Percentiles rank a stretch among this genome's conserved stretches.
These are phyloP conservation scores for Alectoria sarmentosa DNA, from an alignment of 495 filamentous ascomycete genomes.

Conservation along the genomic window DNA sequence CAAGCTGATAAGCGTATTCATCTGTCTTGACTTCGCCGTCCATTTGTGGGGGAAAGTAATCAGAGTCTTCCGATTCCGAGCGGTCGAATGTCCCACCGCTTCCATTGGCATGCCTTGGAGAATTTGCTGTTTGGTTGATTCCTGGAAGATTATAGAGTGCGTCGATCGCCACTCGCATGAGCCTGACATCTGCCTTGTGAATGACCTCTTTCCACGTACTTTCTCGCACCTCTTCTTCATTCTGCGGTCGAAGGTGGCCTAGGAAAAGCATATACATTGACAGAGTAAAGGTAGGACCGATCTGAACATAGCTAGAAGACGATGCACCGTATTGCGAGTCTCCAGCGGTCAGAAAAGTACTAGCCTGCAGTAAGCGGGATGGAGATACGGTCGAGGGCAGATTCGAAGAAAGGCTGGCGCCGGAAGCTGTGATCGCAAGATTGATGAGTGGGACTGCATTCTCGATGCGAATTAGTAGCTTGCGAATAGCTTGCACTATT, in stretches of 20 bases:
- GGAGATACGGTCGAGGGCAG: constrained; percentile 81
- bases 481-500: constrained; percentile 70
- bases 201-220: constrained; percentile 97
- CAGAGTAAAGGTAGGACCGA: constrained; percentile 81
- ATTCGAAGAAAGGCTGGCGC: constrained; percentile 71
- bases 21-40: constrained; percentile 46
- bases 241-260: constrained; percentile 61
- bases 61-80: not conserved
- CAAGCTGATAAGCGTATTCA: constrained; percentile 83
- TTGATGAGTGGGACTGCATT: constrained; percentile 91
- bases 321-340: constrained; percentile 74
- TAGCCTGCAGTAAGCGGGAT: constrained; percentile 86
- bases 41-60: constrained; percentile 30
- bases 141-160: constrained; percentile 28
- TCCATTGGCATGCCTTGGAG: constrained; percentile 11
- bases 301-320: constrained; percentile 60
- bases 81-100: not conserved
- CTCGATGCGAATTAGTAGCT: constrained; percentile 72
- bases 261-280: constrained; percentile 97
- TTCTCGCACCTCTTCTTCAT: constrained; percentile 59
- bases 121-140: not conserved
- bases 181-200: constrained; percentile 82
- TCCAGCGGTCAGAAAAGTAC: constrained; percentile 81
- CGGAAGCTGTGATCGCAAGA: constrained; percentile 91
- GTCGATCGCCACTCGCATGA: constrained; percentile 53